phyloP scores from a whole-genome alignment of 306 rosid species.

The Rosa chinensis region DNA sequence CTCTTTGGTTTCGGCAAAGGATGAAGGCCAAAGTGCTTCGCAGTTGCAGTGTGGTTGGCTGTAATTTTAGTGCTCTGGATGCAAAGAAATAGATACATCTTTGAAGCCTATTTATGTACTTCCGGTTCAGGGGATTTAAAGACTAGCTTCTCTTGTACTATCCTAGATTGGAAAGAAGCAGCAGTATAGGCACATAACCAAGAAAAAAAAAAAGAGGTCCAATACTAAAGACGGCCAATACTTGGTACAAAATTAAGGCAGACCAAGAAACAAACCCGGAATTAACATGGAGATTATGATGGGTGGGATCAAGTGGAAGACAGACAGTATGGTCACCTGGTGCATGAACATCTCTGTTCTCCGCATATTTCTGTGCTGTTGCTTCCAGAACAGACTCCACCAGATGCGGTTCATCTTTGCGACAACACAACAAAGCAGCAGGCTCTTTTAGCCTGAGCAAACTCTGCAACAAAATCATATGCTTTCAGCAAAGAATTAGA shows the following conservation, averaged over 20 bases:
- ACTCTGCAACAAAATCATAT: conserved; percentile 54
- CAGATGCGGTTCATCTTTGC: conserved; percentile 62
- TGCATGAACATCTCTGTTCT: conserved; percentile 59
- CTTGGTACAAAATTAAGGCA: not conserved
- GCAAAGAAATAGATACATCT: no score
- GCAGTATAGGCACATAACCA: no score
- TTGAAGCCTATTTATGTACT: no score
- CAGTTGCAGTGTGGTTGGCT: no score
- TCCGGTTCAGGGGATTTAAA: no score
- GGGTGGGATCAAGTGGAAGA: conserved; percentile 89
- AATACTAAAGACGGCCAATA: no score
- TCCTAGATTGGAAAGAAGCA: no score
- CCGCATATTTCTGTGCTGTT: conserved; percentile 82
- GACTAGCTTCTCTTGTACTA: no score
- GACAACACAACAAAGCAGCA: conserved; percentile 87
- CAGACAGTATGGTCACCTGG: conserved; percentile 73
- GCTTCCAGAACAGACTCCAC: conserved; percentile 70
- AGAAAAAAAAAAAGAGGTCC: no score
- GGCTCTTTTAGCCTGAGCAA: conserved; percentile 94
- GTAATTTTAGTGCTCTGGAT: no score
- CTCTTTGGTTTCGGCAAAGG: no score
- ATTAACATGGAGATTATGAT: conserved; percentile 60
- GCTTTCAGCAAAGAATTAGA: not conserved
- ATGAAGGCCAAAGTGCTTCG: no score
- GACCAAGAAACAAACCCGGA: conserved; percentile 53